These are phyloP conservation scores for Cadophora malorum DNA, from an alignment of 2,329 filamentous ascomycete species.

Conservation along the genomic window DNA sequence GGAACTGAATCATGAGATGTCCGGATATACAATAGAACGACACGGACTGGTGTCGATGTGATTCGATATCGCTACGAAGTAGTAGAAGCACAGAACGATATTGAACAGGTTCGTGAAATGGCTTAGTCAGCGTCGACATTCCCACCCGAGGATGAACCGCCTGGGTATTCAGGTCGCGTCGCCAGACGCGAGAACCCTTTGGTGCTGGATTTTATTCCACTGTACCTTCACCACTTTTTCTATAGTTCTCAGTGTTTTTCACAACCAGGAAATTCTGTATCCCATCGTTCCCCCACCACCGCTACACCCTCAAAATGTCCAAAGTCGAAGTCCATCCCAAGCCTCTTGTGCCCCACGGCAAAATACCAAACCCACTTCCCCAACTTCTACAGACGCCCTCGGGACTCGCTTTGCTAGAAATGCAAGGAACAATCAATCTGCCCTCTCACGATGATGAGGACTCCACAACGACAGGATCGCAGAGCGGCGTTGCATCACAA, in stretches of 20 bases:
- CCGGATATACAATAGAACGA: too few relatives aligned
- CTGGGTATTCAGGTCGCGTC: conserved; percentile 5
- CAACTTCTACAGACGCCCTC: conserved; percentile 86
- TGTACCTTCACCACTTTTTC: neutral
- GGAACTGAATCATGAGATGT: too few relatives aligned
- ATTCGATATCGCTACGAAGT: too few relatives aligned
- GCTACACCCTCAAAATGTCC: conserved; percentile 9
- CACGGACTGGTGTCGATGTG: too few relatives aligned
- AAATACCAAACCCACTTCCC: conserved; percentile 66
- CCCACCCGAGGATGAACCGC: neutral
- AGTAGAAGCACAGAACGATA: too few relatives aligned
- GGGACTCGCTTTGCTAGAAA: conserved; percentile 86
- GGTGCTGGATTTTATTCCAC: neutral
- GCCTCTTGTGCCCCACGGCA: neutral
- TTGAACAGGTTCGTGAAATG: too few relatives aligned
- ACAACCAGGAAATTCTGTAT: too few relatives aligned
- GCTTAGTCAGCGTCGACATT: neutral
- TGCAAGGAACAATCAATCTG: conserved; percentile 89
- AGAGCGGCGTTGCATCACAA: conserved; percentile 25
- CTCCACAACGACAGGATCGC: conserved; percentile 42
- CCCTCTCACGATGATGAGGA: conserved; percentile 53
- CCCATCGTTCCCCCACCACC: too few relatives aligned
- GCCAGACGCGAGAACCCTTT: neutral
- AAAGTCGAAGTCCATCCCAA: conserved; percentile 23
- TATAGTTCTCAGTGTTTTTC: neutral